A percentile compares a stretch with the other conserved stretches of the same genome.
These are phyloP conservation scores for Aspergillus panamensis DNA, from an alignment of 495 filamentous ascomycete genomes.

Conservation along the genomic window DNA sequence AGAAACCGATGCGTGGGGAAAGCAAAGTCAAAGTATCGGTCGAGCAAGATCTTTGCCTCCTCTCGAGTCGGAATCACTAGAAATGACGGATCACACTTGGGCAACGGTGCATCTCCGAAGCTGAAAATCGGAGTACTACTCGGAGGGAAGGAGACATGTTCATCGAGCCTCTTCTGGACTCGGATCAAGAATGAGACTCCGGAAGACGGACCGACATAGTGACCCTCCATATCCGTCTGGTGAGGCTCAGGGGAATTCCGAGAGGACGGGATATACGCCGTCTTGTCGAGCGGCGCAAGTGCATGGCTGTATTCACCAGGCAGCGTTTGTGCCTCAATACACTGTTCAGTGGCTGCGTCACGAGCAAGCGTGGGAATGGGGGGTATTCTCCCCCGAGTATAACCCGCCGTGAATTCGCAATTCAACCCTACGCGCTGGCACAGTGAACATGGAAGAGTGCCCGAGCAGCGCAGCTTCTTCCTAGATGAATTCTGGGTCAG, in stretches of 20 bases:
- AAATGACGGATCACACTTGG: conserved; percentile 23
- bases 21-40: conserved; percentile 35
- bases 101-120: conserved; percentile 32
- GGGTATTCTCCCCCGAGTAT: conserved; percentile 26
- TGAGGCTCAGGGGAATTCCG: conserved; percentile 30
- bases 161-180: conserved; percentile 29
- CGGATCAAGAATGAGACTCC: conserved; percentile 34
- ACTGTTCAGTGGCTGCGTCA: background rate
- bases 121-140: conserved; percentile 28
- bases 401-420: conserved; percentile 26
- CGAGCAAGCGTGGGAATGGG: conserved; percentile 12
- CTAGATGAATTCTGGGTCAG: conserved; percentile 9
- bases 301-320: background rate
- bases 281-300: background rate
- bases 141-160: conserved; percentile 22
- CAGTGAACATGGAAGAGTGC: conserved; percentile 26
- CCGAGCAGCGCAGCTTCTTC: conserved; percentile 34
- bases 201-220: conserved; percentile 35
- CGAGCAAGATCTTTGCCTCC: conserved; percentile 23
- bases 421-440: conserved; percentile 19
- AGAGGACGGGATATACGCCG: conserved; percentile 7
- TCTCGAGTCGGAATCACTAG: conserved; percentile 24
- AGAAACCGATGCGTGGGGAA: conserved; percentile 38
- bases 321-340: background rate
- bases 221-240: conserved; percentile 34